Percentiles rank a stretch among this genome's conserved stretches.
Conservation (phyloP, 768 basidiomycete species). For the Lactarius deliciosus region DNA sequence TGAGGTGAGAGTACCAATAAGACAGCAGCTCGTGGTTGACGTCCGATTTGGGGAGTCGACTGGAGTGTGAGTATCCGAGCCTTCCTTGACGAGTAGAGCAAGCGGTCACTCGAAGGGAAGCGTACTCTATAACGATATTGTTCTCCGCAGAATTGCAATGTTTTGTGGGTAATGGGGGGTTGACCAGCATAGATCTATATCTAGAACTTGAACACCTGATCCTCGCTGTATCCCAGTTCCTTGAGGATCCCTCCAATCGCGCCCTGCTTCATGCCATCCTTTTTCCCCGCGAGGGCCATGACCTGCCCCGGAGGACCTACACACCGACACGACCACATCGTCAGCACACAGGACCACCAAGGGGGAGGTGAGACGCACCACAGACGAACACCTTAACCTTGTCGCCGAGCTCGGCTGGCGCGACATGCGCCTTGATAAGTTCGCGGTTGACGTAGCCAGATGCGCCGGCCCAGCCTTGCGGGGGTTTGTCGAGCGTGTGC, state of each 20-base stretch:
- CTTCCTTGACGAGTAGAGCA: background rate
- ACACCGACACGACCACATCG: background rate
- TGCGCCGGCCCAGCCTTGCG: conserved; percentile 64
- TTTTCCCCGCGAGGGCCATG: conserved; percentile 84
- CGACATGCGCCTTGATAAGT: conserved; percentile 71
- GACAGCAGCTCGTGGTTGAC: background rate
- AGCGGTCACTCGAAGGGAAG: background rate
- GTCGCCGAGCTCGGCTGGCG: conserved; percentile 58
- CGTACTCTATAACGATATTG: background rate
- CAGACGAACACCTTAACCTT: conserved; percentile 91
- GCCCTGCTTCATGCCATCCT: conserved; percentile 87
- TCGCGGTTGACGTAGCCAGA: conserved; percentile 75
- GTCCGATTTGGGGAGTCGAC: background rate
- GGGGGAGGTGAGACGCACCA: conserved; percentile 47
- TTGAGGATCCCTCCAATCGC: conserved; percentile 79
- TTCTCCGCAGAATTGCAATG: background rate
- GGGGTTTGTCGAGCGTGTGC: conserved; percentile 82
- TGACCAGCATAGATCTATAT: background rate
- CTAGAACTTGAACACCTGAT: conserved; percentile 59
- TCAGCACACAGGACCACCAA: background rate
- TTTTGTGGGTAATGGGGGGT: background rate
- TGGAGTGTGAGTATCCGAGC: background rate
- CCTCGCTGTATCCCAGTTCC: conserved; percentile 79
- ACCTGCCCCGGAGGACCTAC: conserved; percentile 85
- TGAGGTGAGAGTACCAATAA: background rate